phyloP scores from a whole-genome alignment of 225 moss, liverwort and hornwort species.

The Asterella californica region DNA sequence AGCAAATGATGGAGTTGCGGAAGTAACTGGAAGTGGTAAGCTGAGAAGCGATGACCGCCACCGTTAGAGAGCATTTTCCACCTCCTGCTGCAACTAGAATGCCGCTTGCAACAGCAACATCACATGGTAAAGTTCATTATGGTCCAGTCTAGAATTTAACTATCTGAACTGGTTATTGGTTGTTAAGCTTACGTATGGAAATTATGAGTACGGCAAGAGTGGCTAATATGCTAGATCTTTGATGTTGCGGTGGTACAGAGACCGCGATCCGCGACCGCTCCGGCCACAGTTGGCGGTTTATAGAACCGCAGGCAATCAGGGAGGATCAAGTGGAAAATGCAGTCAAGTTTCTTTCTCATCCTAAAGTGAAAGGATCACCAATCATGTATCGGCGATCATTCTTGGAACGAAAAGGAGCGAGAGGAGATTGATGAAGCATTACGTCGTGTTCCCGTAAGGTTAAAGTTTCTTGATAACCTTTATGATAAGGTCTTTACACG shows the following conservation, averaged over 20 bases:
- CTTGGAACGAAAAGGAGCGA: slow-evolving; percentile 75
- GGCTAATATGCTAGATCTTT: background rate
- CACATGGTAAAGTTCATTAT: slow-evolving; percentile 14
- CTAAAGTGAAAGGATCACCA: slow-evolving; percentile 85
- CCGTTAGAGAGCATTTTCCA: slow-evolving; percentile 22
- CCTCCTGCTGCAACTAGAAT: slow-evolving; percentile 12
- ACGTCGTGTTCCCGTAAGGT: slow-evolving; percentile 69
- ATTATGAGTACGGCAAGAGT: background rate
- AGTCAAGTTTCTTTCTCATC: slow-evolving; percentile 81
- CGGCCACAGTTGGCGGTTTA: slow-evolving; percentile 60
- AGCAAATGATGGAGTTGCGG: slow-evolving; percentile 14
- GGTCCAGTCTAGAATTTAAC: background rate
- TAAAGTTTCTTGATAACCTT: no score
- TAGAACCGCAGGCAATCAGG: slow-evolving; percentile 67
- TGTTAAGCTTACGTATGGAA: background rate
- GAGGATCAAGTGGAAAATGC: slow-evolving; percentile 86
- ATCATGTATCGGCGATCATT: slow-evolving; percentile 82
- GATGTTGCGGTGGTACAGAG: background rate
- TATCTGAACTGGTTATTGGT: background rate
- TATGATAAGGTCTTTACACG: no score
- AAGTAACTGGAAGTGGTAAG: slow-evolving; percentile 14
- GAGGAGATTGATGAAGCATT: slow-evolving; percentile 99
- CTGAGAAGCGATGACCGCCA: slow-evolving; percentile 29
- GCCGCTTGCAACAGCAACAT: background rate
- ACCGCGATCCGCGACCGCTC: background rate